Evolutionary conservation across 768 basidiomycete genomes (phyloP).

Genomic region (Clavaria fumosa): DNA sequence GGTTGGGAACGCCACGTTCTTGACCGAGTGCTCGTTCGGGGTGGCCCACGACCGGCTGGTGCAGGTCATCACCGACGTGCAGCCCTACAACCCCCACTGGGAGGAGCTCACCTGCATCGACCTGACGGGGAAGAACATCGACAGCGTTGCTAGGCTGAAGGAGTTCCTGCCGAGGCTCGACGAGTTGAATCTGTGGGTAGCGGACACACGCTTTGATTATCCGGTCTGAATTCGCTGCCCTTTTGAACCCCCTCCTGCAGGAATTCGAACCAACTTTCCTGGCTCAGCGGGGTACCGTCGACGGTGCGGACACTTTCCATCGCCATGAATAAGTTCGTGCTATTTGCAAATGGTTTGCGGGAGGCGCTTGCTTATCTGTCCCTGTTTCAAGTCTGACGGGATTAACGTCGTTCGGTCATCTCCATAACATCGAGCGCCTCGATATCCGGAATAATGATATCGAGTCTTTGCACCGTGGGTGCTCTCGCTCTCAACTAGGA

Average conservation of each 20-base stretch:
- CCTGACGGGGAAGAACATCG: constrained; percentile 53
- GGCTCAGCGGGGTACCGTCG: constrained; percentile 66
- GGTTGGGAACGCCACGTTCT: constrained; percentile 36
- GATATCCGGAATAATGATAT: constrained; percentile 86
- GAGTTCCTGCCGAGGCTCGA: constrained; percentile 83
- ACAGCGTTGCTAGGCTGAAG: constrained; percentile 70
- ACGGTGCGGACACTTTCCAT: constrained; percentile 64
- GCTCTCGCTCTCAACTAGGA: constrained; percentile 7
- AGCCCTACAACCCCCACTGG: constrained; percentile 93
- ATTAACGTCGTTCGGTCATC: constrained; percentile 77
- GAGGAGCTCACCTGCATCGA: constrained; percentile 65
- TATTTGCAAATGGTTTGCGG: background rate
- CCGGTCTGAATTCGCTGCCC: too few relatives aligned
- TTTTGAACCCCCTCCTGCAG: constrained; percentile 20
- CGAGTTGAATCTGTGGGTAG: constrained; percentile 55
- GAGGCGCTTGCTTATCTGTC: background rate
- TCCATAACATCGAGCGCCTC: constrained; percentile 73
- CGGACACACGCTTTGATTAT: constrained; percentile 4
- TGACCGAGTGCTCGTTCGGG: constrained; percentile 95
- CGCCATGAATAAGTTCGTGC: constrained; percentile 44
- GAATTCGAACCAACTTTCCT: constrained; percentile 58
- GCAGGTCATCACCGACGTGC: constrained; percentile 84
- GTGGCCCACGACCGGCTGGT: constrained; percentile 87
- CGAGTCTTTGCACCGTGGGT: constrained; percentile 76
- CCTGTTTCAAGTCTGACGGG: constrained; percentile 29